Evolutionary conservation across 2,329 filamentous ascomycete species (phyloP).

Genomic region (Trichoderma oligosporum): DNA sequence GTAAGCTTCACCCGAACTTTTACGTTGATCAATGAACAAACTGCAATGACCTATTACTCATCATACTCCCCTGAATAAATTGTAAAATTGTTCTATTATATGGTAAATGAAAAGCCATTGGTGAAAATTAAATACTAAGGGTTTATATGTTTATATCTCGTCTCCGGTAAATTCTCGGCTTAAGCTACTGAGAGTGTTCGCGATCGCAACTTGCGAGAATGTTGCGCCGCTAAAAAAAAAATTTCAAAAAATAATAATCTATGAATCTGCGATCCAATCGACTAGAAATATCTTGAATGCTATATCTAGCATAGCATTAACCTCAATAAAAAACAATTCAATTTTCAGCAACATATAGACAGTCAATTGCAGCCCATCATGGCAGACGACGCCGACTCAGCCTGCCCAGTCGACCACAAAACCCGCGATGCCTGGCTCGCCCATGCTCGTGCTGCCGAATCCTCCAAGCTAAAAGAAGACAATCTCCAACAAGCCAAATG

Average conservation of each 20-base stretch:
- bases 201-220: conserved; percentile 15
- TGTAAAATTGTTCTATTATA: not conserved
- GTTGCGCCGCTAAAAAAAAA: conserved; percentile 1
- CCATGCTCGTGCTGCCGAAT: conserved; percentile 55
- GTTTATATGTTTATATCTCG: not conserved
- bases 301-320: not conserved
- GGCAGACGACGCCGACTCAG: conserved; percentile 32
- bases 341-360: not conserved
- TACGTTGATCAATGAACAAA: too few relatives aligned
- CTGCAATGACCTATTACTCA: too few relatives aligned
- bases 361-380: conserved; percentile 22
- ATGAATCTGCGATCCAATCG: not conserved
- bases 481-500: conserved; percentile 27
- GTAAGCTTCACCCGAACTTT: not conserved
- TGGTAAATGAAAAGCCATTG: not conserved
- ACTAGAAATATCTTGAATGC: not conserved
- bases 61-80: too few relatives aligned
- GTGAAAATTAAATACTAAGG: not conserved
- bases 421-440: conserved; percentile 83
- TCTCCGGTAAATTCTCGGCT: conserved; percentile 20
- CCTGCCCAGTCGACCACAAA: conserved; percentile 87
- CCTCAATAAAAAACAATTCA: not conserved
- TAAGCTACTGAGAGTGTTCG: conserved; percentile 14
- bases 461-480: conserved; percentile 24
- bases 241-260: too few relatives aligned